Conservation (phyloP, 805 yeast species). For the Komagataella kurtzmanii region DNA sequence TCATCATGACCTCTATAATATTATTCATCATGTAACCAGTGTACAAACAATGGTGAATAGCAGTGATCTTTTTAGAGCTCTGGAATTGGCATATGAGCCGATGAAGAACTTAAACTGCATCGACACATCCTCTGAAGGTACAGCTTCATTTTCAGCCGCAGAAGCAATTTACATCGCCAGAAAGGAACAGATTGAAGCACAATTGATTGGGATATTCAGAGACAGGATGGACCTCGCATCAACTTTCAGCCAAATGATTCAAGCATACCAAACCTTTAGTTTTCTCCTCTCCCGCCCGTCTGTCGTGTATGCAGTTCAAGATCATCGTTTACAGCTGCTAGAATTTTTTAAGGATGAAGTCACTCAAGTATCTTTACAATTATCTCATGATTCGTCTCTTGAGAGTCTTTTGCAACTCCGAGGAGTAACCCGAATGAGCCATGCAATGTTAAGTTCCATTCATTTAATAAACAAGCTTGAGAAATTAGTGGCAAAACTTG, state of each 20-base stretch:
- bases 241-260: constrained; percentile 35
- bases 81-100: constrained; percentile 27
- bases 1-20: constrained; percentile 33
- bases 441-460: constrained; percentile 36
- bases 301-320: constrained; percentile 44
- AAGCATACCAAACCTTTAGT: constrained; percentile 32
- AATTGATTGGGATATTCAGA: constrained; percentile 26
- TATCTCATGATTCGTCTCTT: background rate
- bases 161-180: constrained; percentile 28
- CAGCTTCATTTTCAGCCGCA: constrained; percentile 25
- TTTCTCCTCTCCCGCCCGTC: constrained; percentile 37
- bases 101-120: constrained; percentile 22
- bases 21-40: constrained; percentile 2
- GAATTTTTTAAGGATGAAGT: constrained; percentile 35
- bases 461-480: constrained; percentile 32
- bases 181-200: constrained; percentile 29
- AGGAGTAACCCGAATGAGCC: constrained; percentile 33
- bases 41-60: background rate
- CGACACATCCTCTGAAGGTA: constrained; percentile 22
- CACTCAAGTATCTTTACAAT: background rate
- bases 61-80: constrained; percentile 13
- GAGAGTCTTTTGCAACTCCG: constrained; percentile 9
- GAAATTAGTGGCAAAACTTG: constrained; percentile 28
- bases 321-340: constrained; percentile 40
- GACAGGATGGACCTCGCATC: constrained; percentile 22